Percentiles rank a stretch among this genome's conserved stretches.
Conservation (phyloP, 306 rosid genomes). For the Senna tora region DNA sequence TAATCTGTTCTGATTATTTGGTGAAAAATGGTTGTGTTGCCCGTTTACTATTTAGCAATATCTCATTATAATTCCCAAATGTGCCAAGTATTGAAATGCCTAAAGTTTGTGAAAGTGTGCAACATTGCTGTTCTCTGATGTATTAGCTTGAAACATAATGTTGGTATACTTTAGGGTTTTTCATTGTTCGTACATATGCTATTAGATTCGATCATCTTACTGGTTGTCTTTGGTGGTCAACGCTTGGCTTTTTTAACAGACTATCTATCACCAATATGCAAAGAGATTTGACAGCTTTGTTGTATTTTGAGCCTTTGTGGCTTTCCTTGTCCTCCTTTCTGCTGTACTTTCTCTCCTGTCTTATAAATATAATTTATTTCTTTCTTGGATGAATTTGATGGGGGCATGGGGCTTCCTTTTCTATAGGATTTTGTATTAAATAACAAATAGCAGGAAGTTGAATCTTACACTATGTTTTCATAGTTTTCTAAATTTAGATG, state of each 20-base stretch:
- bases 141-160: not conserved
- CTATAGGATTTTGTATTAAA: not conserved
- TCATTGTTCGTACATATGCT: not conserved
- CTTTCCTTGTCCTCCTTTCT: not conserved
- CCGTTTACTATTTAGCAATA: not conserved
- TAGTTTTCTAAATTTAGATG: constrained; percentile 4
- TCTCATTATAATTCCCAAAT: not conserved
- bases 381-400: not conserved
- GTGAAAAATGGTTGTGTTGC: not conserved
- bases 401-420: constrained; percentile 4
- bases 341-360: constrained; percentile 4
- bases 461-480: constrained; percentile 6
- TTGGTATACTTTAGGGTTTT: not conserved
- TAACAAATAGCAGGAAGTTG: constrained; percentile 21
- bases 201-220: not conserved
- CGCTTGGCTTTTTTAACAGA: no score
- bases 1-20: not conserved
- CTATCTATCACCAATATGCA: no score
- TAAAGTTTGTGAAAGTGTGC: constrained; percentile 8
- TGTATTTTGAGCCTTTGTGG: constrained; percentile 24
- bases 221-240: not conserved
- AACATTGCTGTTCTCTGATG: not conserved
- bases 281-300: not conserved
- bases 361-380: no score
- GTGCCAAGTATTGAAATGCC: not conserved